Evolutionary conservation across 208 protist genomes (phyloP).

Genomic region (Kentomonas sorsogonicus): DNA sequence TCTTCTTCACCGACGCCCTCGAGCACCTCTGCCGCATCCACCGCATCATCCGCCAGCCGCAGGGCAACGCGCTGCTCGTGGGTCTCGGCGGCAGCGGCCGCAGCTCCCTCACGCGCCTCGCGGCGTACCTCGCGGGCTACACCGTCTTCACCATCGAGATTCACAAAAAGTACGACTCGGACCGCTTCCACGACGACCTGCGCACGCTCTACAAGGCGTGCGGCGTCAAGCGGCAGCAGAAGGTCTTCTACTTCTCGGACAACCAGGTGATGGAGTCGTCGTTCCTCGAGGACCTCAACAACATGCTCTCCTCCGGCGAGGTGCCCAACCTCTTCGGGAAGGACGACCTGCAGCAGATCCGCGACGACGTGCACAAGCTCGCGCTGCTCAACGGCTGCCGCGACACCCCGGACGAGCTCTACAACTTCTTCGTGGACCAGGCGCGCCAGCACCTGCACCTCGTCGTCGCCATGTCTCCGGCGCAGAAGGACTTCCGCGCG

Average conservation of each 20-base stretch:
- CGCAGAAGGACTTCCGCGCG: slow-evolving; percentile 93
- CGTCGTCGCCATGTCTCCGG: slow-evolving; percentile 96
- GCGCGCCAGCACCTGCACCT: slow-evolving; percentile 94
- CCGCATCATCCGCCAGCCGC: slow-evolving; percentile 94
- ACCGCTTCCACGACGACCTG: slow-evolving; percentile 96
- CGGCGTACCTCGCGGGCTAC: slow-evolving; percentile 94
- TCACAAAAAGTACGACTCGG: slow-evolving; percentile 92
- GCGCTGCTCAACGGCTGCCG: slow-evolving; percentile 81
- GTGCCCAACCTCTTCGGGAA: slow-evolving; percentile 96
- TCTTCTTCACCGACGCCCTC: slow-evolving; percentile 98
- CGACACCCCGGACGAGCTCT: slow-evolving; percentile 92
- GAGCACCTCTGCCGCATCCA: slow-evolving; percentile 96
- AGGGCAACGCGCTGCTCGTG: slow-evolving; percentile 96
- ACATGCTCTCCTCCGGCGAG: slow-evolving; percentile 96
- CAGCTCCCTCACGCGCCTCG: slow-evolving; percentile 94
- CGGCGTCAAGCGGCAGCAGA: slow-evolving; percentile 91
- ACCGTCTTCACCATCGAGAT: slow-evolving; percentile 96
- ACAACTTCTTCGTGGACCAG: slow-evolving; percentile 95
- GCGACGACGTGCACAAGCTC: slow-evolving; percentile 89
- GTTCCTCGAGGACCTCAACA: slow-evolving; percentile 98
- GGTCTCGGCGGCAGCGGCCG: slow-evolving; percentile 97
- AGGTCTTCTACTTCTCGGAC: slow-evolving; percentile 98
- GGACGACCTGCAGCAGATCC: slow-evolving; percentile 93
- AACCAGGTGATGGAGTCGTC: slow-evolving; percentile 95
- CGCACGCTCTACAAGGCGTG: slow-evolving; percentile 94